These are phyloP conservation scores for Sugiyamaella valdiviana DNA, from an alignment of 805 yeast genomes.

Conservation along the genomic window DNA sequence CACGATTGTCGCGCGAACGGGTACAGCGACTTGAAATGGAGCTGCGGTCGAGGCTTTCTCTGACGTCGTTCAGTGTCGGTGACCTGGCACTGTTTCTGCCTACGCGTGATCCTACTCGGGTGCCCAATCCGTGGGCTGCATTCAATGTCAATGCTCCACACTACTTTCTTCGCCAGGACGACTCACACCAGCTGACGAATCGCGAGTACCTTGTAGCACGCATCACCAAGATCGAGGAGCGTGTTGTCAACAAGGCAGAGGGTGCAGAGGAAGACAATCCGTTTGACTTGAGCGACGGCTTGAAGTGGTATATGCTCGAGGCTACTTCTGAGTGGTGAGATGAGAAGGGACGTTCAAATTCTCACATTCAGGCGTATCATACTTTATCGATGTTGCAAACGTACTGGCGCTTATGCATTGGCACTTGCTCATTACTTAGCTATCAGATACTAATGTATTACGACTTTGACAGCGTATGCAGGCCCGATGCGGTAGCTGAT, in stretches of 20 bases:
- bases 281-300: slow-evolving; percentile 54
- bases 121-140: slow-evolving; percentile 78
- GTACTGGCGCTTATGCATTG: no score
- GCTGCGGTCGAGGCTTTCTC: slow-evolving; percentile 50
- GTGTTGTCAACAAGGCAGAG: slow-evolving; percentile 37
- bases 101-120: slow-evolving; percentile 46
- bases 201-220: slow-evolving; percentile 84
- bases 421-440: no score
- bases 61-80: slow-evolving; percentile 59
- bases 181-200: slow-evolving; percentile 30
- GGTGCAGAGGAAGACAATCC: slow-evolving; percentile 54
- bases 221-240: slow-evolving; percentile 51
- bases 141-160: slow-evolving; percentile 87
- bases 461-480: no score
- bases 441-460: no score
- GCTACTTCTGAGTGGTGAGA: slow-evolving; percentile 31
- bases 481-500: no score
- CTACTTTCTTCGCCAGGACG: slow-evolving; percentile 57
- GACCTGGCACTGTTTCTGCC: slow-evolving; percentile 85
- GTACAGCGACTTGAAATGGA: slow-evolving; percentile 28
- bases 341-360: background rate
- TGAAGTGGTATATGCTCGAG: slow-evolving; percentile 57
- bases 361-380: no score
- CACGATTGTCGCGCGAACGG: slow-evolving; percentile 41
- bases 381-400: no score